Conservation (phyloP, 371 early-diverging fungal species). For the Capillidium rhysosporum region DNA sequence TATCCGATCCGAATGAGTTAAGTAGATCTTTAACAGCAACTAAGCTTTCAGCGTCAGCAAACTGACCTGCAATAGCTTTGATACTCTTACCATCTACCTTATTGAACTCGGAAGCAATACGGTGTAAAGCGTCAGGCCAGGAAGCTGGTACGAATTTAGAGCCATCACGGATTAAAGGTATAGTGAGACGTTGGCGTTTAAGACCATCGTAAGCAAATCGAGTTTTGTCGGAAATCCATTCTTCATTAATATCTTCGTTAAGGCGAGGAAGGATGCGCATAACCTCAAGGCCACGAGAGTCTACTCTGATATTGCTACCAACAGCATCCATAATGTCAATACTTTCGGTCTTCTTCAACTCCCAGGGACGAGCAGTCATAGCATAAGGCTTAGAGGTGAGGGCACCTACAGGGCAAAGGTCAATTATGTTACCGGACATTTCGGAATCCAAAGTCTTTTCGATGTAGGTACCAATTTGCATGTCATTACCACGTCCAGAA, state of each 20-base stretch:
- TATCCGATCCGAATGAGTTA: slow-evolving; percentile 69
- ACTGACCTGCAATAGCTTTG: slow-evolving; percentile 76
- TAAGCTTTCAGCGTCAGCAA: slow-evolving; percentile 71
- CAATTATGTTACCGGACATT: slow-evolving; percentile 93
- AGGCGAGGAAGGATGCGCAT: slow-evolving; percentile 87
- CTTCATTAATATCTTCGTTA: slow-evolving; percentile 94
- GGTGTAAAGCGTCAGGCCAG: slow-evolving; percentile 73
- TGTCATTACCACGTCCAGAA: slow-evolving; percentile 87
- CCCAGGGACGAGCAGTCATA: slow-evolving; percentile 91
- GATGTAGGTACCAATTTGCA: slow-evolving; percentile 95
- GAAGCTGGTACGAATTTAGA: slow-evolving; percentile 62
- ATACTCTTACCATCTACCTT: slow-evolving; percentile 33
- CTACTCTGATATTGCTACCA: slow-evolving; percentile 87
- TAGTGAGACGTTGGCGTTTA: slow-evolving; percentile 82
- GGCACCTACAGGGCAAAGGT: slow-evolving; percentile 96
- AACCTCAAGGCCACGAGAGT: slow-evolving; percentile 89
- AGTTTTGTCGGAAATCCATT: slow-evolving; percentile 97
- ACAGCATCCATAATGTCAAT: slow-evolving; percentile 90
- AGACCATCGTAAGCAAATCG: slow-evolving; percentile 90
- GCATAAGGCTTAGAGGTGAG: slow-evolving; percentile 92
- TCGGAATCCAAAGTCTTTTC: slow-evolving; percentile 75
- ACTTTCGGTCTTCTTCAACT: slow-evolving; percentile 85
- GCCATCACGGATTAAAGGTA: slow-evolving; percentile 70
- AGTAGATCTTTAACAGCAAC: slow-evolving; percentile 73
- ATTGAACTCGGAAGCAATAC: slow-evolving; percentile 41